These are phyloP conservation scores for Trifolium pratense DNA, from an alignment of 306 rosid genomes.

Conservation along the genomic window DNA sequence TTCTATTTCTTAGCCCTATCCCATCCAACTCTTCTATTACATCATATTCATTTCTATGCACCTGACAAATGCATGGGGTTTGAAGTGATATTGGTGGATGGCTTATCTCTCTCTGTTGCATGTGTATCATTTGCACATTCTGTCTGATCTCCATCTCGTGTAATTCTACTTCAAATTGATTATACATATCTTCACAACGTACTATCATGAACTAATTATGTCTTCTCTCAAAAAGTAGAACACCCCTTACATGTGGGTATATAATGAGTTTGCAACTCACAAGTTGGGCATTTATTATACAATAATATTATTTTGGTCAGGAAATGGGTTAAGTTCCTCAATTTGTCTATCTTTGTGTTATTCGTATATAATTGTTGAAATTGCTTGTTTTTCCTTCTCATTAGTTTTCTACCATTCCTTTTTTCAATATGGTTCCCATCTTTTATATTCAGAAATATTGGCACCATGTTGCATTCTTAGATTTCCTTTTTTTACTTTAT, in stretches of 20 bases:
- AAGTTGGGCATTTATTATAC: conserved; percentile 1
- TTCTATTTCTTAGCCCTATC: background rate
- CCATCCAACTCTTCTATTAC: conserved; percentile 1
- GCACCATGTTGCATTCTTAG: conserved; percentile 29
- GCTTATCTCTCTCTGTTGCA: background rate
- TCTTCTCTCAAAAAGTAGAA: background rate
- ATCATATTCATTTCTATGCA: conserved; percentile 16
- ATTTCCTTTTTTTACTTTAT: background rate
- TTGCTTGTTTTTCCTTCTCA: background rate
- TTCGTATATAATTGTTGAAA: background rate
- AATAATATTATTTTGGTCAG: background rate
- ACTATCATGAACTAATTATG: background rate
- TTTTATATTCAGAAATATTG: conserved; percentile 16
- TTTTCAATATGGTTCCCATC: conserved; percentile 18
- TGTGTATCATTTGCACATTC: background rate
- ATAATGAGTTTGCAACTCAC: conserved; percentile 5
- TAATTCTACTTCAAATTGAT: background rate
- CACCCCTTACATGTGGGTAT: conserved; percentile 5
- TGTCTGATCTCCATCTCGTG: conserved; percentile 1
- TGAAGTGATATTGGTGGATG: conserved; percentile 7
- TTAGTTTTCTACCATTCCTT: background rate
- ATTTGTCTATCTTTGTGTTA: conserved; percentile 14
- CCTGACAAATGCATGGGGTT: conserved; percentile 15
- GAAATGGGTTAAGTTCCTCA: conserved; percentile 9
- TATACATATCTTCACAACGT: background rate